Evolutionary conservation across 2,329 filamentous ascomycete species (phyloP), one percentile per base, ranked within the genome.

Genomic region (Capronia epimyces): DNA sequence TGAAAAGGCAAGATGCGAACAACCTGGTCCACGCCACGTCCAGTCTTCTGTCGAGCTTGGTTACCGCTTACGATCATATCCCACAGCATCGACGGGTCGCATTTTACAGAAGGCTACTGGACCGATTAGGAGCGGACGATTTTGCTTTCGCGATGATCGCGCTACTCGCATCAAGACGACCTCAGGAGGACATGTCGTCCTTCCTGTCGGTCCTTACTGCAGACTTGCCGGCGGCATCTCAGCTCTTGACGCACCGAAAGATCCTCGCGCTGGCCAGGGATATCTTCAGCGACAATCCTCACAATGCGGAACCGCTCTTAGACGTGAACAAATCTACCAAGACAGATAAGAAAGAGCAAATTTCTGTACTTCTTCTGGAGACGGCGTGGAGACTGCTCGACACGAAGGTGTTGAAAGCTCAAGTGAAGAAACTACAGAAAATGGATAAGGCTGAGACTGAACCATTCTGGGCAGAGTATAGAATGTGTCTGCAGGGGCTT

Each of bases 51-150:
- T 78, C 94, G 36, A 97, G 90, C 72, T 98, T 98, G 66, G 91
- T 89, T 15, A 89, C 90, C 6, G 93, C 94, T 0, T 98, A 94
- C 67, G 90, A 96, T 66, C 93, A 98, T 65, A 90, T 98, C 57
- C 93, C 93, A 3, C 79, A 84, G 7, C 90, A 96, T 67, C 81
- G 93, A 50, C 82, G 89, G 58, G 80, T 87, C 24, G 83, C 83
- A 34, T 74, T 98, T 5, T 98, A 96, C 69, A 78, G 86, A 47
- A 87, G 91, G 44, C 75, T 98, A 15, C 83, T 93, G 18, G 82
- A 88, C 62, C 94, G 90, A 9, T 76, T 98, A 2, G 91, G 91
- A 2, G 78, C 89, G 0, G 79, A 86, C 46, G 90, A 97, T 55
- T 95, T 94, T 63, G 75, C 97, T 20, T 95, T 89, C 62, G 89